Percentiles rank a stretch among this genome's conserved stretches.
These are phyloP conservation scores for Acer campestre DNA, from an alignment of 345 rosid species.

Conservation along the genomic window DNA sequence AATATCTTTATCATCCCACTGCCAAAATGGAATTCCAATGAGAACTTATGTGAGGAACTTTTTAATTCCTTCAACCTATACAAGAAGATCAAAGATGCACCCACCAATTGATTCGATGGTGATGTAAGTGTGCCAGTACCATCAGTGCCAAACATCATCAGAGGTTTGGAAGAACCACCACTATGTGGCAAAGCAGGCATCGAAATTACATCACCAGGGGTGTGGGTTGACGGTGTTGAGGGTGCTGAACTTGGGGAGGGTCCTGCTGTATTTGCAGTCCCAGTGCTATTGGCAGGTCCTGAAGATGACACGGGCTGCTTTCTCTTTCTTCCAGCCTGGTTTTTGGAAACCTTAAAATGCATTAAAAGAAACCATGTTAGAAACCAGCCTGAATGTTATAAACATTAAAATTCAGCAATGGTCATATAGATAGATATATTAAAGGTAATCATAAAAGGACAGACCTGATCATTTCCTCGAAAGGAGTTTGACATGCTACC, in stretches of 20 bases:
- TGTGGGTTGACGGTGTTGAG: conserved; percentile 96
- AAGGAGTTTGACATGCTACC: conserved; percentile 89
- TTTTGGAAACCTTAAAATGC: conserved; percentile 77
- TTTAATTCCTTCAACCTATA: conserved; percentile 29
- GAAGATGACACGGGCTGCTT: conserved; percentile 98
- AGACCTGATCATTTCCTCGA: conserved; percentile 97
- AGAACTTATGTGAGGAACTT: conserved; percentile 44
- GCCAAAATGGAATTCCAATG: conserved; percentile 56
- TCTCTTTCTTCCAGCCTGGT: conserved; percentile 92
- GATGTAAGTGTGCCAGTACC: conserved; percentile 86
- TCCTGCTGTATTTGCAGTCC: conserved; percentile 97
- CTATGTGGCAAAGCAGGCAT: conserved; percentile 86
- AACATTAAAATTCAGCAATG: conserved; percentile 13
- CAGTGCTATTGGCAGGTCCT: conserved; percentile 98
- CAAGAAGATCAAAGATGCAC: conserved; percentile 33
- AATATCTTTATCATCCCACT: conserved; percentile 74
- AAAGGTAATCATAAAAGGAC: conserved; percentile 29
- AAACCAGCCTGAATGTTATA: conserved; percentile 24
- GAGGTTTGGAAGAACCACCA: conserved; percentile 82
- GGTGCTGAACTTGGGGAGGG: conserved; percentile 99
- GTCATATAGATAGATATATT: background rate
- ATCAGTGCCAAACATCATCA: conserved; percentile 75
- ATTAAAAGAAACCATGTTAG: conserved; percentile 37
- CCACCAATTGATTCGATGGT: conserved; percentile 90
- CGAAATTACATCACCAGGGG: conserved; percentile 92